phyloP scores from a whole-genome alignment of 805 yeast species.

The Komagataella mondaviorum region DNA sequence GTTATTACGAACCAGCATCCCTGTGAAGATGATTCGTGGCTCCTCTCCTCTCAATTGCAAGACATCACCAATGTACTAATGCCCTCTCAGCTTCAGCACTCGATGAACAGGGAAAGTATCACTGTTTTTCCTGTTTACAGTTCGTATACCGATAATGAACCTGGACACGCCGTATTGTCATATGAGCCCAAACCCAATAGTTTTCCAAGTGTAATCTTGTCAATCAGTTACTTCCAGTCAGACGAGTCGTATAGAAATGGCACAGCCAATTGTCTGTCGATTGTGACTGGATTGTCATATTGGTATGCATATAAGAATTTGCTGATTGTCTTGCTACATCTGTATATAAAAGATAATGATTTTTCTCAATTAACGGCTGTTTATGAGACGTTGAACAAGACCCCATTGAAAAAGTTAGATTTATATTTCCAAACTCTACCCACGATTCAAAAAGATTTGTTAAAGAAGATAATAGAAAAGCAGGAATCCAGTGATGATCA shows the following conservation, averaged over 20 bases:
- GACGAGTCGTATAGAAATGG: conserved; percentile 24
- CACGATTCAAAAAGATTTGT: background rate
- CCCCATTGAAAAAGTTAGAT: conserved; percentile 13
- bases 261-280: conserved; percentile 29
- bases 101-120: conserved; percentile 38
- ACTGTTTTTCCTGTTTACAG: conserved; percentile 40
- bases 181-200: background rate
- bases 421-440: background rate
- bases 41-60: conserved; percentile 46
- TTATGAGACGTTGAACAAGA: conserved; percentile 10
- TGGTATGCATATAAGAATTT: conserved; percentile 37
- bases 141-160: conserved; percentile 19
- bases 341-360: conserved; percentile 15
- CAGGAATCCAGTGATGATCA: background rate
- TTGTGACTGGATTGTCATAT: conserved; percentile 27
- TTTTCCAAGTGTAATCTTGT: conserved; percentile 8
- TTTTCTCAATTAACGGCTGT: conserved; percentile 7
- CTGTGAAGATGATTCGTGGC: conserved; percentile 27
- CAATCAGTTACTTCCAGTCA: conserved; percentile 15
- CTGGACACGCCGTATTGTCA: conserved; percentile 17
- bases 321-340: conserved; percentile 29
- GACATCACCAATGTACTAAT: conserved; percentile 10
- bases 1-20: conserved; percentile 52
- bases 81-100: conserved; percentile 25
- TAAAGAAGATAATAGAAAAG: background rate